Percentiles rank a stretch among this genome's conserved stretches.
Conservation (phyloP, 305 asterid species). For the Nicotiana rustica region DNA sequence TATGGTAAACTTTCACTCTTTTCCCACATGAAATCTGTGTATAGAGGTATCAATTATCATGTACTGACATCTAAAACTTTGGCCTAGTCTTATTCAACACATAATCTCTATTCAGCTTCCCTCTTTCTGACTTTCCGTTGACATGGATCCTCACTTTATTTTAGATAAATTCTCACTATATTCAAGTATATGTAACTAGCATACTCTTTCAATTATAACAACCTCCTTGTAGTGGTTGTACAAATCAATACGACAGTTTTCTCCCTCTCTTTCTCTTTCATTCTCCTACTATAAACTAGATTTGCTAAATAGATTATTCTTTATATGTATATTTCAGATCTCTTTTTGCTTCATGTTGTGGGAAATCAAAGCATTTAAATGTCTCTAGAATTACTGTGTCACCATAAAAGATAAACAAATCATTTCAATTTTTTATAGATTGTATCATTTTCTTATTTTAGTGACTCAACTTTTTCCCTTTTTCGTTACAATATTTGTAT, state of each 20-base stretch:
- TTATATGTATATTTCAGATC: neutral
- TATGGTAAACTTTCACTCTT: neutral
- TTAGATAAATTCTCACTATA: neutral
- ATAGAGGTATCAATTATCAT: conserved; percentile 25
- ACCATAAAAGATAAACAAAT: neutral
- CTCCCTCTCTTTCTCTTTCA: conserved; percentile 3
- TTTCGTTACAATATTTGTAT: neutral
- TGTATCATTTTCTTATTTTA: neutral
- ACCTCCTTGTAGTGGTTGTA: neutral
- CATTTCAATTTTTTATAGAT: neutral
- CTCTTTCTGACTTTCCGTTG: neutral
- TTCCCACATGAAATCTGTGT: neutral
- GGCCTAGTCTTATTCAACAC: neutral
- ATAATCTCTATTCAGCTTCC: neutral
- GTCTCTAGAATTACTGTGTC: neutral
- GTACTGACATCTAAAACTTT: neutral
- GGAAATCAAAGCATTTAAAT: conserved; percentile 22
- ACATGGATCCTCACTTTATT: neutral
- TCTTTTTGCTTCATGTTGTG: conserved; percentile 29
- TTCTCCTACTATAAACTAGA: conserved; percentile 21
- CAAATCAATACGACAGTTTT: neutral
- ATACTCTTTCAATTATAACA: conserved; percentile 17
- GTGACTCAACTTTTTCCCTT: neutral
- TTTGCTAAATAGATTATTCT: neutral
- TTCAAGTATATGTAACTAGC: conserved; percentile 19